Base-by-base conservation (phyloP, 78 protist species). In the Planoprotostelium fungivorum region DNA sequence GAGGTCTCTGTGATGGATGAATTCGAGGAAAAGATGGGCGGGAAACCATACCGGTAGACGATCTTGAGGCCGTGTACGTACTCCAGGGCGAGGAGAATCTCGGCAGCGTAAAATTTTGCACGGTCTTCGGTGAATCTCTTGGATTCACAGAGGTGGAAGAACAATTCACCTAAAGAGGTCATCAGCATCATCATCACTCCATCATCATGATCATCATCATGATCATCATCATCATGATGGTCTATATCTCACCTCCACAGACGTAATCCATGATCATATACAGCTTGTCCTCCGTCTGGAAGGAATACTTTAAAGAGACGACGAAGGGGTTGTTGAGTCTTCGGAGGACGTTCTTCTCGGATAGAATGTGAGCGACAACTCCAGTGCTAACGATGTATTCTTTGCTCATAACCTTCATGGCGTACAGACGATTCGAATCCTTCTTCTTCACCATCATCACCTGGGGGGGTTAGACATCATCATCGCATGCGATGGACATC, bases 221-320 rank as follows among this genome's bases (percentile, higher is more conserved):
- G n/a, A n/a, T n/a, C n/a, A n/a, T n/a, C n/a, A n/a, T n/a, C n/a
- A n/a, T n/a, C n/a, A n/a, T n/a, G n/a, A n/a, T n/a, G n/a, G n/a
- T n/a, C n/a, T 5, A 51, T 51, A 16, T 25, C 28, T 98, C 99
- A 37, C 99, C 99, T 0, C 99, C 99, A 31, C 93, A 95, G 37
- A 97, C 95, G 63, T 94, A 98, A 86, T 96, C 99, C 90, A 98
- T 37, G 34, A 98, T 98, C 63, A 98, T 93, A 83, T 93, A 90
- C 29, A 94, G 84, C 89, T 92, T 94, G 36, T 90, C 94, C 25
- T 87, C 94, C 38, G 98, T 97, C 90, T 98, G 99, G 94, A 98
- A 98, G 0, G 98, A 95, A 39, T 95, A 97, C 51, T 96, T 92
- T 35, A 98, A 88, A 34, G 87, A 63, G 25, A 98, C 99, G n/a